Evolutionary conservation across 371 early-diverging fungal species (phyloP).

Genomic region (Mortierella sp.): DNA sequence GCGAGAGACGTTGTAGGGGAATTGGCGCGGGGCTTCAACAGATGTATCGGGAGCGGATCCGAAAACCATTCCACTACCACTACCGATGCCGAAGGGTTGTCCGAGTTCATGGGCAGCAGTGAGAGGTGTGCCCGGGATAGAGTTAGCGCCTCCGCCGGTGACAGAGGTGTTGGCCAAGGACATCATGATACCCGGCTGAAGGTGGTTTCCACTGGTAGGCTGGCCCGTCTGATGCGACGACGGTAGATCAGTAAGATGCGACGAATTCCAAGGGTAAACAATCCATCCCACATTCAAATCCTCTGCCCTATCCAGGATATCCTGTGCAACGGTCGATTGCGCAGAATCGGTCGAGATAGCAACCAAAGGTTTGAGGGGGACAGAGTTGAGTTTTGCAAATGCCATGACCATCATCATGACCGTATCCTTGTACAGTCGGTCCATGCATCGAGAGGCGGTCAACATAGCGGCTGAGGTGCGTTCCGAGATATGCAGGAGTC

Average conservation of each 20-base stretch:
- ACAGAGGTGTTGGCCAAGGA: conserved; percentile 20
- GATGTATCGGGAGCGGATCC: neutral
- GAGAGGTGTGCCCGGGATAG: conserved; percentile 4
- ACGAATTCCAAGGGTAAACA: conserved; percentile 55
- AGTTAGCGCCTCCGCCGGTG: conserved; percentile 5
- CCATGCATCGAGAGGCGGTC: conserved; percentile 57
- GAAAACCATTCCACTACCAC: neutral
- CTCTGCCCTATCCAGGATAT: conserved; percentile 45
- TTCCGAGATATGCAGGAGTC: conserved; percentile 48
- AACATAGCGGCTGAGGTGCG: conserved; percentile 51
- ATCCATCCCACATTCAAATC: conserved; percentile 49
- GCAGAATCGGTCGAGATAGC: conserved; percentile 41
- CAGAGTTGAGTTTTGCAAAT: conserved; percentile 49
- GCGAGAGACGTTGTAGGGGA: conserved; percentile 35
- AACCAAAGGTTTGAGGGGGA: conserved; percentile 46
- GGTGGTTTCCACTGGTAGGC: conserved; percentile 12
- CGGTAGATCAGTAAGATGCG: conserved; percentile 33
- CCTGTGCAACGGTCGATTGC: conserved; percentile 38
- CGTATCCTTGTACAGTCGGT: conserved; percentile 54
- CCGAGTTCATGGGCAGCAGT: neutral
- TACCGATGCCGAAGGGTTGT: neutral
- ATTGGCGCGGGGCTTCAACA: conserved; percentile 23
- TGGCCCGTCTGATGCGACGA: neutral
- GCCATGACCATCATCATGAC: conserved; percentile 60
- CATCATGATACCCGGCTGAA: conserved; percentile 20